These are phyloP conservation scores for Geosmithia morbida DNA, from an alignment of 2,329 filamentous ascomycete species.

Conservation along the genomic window DNA sequence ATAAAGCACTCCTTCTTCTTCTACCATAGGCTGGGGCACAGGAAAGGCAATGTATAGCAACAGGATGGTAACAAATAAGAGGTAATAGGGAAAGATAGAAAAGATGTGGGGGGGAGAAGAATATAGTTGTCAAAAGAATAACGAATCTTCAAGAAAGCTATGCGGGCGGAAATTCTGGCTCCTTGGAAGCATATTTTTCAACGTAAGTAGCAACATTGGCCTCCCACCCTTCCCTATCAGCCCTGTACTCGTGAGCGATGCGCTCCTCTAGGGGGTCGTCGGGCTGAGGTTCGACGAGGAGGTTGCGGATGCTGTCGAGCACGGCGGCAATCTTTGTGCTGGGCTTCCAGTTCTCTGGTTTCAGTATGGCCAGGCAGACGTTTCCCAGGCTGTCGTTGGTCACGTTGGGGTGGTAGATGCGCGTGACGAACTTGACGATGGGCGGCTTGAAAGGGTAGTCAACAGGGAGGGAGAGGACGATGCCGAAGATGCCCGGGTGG, in stretches of 20 bases:
- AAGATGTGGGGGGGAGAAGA: too few species aligned
- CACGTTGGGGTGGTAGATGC: conserved; percentile 92
- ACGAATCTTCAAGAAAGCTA: neutral
- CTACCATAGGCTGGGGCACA: too few species aligned
- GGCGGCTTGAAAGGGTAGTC: conserved; percentile 90
- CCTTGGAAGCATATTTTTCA: conserved; percentile 49
- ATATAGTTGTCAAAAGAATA: too few species aligned
- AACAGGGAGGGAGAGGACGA: conserved; percentile 57
- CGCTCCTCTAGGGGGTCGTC: conserved; percentile 79
- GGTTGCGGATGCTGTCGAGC: conserved; percentile 58
- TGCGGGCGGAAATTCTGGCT: conserved; percentile 18
- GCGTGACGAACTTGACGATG: conserved; percentile 64
- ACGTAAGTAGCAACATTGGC: conserved; percentile 65
- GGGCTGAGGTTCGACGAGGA: conserved; percentile 69
- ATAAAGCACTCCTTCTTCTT: too few species aligned
- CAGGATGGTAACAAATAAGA: too few species aligned
- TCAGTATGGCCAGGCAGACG: conserved; percentile 76
- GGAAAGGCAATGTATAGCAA: too few species aligned
- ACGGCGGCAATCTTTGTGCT: conserved; percentile 62
- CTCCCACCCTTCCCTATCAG: conserved; percentile 53
- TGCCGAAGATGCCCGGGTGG: conserved; percentile 56
- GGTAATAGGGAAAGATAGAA: too few species aligned
- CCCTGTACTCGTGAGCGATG: conserved; percentile 74
- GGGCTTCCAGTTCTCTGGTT: conserved; percentile 85
- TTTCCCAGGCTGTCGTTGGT: conserved; percentile 73